Base-by-base conservation (phyloP, 139 green algal species). In the Volvox africanus region DNA sequence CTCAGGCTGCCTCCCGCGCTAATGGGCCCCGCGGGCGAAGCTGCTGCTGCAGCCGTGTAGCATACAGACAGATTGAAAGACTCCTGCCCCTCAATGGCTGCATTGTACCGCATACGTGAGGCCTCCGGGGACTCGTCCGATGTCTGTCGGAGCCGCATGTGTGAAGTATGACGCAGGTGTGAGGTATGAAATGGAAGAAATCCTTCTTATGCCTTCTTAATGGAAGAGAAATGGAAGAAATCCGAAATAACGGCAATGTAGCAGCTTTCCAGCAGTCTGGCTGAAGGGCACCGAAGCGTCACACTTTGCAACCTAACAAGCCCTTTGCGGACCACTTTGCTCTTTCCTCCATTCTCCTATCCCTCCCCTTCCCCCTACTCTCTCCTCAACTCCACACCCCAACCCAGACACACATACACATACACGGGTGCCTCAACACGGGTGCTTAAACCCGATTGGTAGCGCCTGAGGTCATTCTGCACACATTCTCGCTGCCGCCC, bases 21-120 rank as follows among this genome's bases (percentile, higher is more conserved):
- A 30, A 33, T 35, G 32, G 32, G 30, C 75, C 71, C 71, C 17
- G 71, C 71, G 18, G 13, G 76, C 21, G 65, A 6, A 28, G 65
- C 65, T 73, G 62, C 62, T 19, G 65, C 65, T 12, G 65, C 65
- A 28, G 65, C 65, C 21, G 26, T 30, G 73, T 86, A 71, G 35
- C 26, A 32, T 24, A 94, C 88, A 6, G n/a, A 84, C 22, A 94
- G 79, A 14, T 62, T 77, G 79, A 94, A 93, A 69, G 67, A 86
- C 77, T 94, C 79, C 86, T 94, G 89, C 33, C 83, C 78, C 22
- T 84, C 82, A 24, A 94, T 92, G 2, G 91, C 93, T 2, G 80
- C 44, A 28, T 77, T 79, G 61, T 84, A 90, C 2, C 32, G 17
- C 1, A 68, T 1, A 20, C 90, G 82, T 82, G 30, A 82, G 62